Conservation (phyloP, 2,329 filamentous ascomycete genomes). For the Botrytis galanthina region DNA sequence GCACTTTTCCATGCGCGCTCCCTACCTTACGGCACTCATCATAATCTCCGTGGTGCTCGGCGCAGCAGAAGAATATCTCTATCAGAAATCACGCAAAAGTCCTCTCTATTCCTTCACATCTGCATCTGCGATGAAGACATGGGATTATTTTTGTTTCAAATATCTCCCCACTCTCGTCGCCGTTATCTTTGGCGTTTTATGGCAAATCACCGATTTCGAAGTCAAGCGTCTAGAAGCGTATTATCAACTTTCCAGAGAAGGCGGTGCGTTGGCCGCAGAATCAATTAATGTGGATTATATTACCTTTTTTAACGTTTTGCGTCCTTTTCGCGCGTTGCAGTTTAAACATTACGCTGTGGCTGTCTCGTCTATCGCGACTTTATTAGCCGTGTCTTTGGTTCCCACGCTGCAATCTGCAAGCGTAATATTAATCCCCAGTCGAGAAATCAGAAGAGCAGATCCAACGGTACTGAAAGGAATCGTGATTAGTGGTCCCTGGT, state of each 20-base stretch:
- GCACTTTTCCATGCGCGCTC: slow-evolving; percentile 62
- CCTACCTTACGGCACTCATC: slow-evolving; percentile 55
- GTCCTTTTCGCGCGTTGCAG: slow-evolving; percentile 61
- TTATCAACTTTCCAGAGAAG: slow-evolving; percentile 60
- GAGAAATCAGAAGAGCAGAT: slow-evolving; percentile 44
- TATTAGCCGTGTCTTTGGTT: slow-evolving; percentile 65
- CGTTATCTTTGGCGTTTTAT: slow-evolving; percentile 61
- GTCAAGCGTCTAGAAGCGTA: slow-evolving; percentile 66
- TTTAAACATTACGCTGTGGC: slow-evolving; percentile 67
- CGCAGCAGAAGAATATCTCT: slow-evolving; percentile 54
- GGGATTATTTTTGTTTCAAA: slow-evolving; percentile 60
- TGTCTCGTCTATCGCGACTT: slow-evolving; percentile 61
- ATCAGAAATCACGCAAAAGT: slow-evolving; percentile 46
- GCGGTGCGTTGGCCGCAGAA: slow-evolving; percentile 59
- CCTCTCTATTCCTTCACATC: slow-evolving; percentile 47
- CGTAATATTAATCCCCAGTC: slow-evolving; percentile 55
- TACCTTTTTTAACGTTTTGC: slow-evolving; percentile 63
- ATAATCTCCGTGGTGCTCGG: slow-evolving; percentile 53
- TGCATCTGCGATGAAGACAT: slow-evolving; percentile 50
- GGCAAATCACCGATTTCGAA: slow-evolving; percentile 65
- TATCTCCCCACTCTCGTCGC: slow-evolving; percentile 61
- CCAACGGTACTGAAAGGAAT: slow-evolving; percentile 52
- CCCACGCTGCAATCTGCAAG: slow-evolving; percentile 66
- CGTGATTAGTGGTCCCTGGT: slow-evolving; percentile 56
- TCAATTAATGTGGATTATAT: slow-evolving; percentile 67